phyloP scores from a whole-genome alignment of 1,139 yeast genomes.

The Komagataea norvegica region DNA sequence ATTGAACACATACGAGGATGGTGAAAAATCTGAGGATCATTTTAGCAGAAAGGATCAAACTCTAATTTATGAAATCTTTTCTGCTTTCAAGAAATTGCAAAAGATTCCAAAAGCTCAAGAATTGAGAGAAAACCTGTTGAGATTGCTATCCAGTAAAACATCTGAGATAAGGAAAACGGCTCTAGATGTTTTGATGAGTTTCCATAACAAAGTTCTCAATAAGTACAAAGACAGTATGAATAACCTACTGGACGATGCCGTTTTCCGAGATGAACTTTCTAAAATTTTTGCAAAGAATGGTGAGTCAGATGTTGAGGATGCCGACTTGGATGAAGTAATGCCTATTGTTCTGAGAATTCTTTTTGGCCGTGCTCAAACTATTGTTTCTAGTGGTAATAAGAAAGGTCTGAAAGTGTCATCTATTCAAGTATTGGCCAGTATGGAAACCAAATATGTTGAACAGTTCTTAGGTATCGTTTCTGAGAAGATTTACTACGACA shows the following conservation, averaged over 20 bases:
- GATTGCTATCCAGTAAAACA: conserved; percentile 58
- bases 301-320: conserved; percentile 53
- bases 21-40: conserved; percentile 15
- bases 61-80: conserved; percentile 53
- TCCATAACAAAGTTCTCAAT: conserved; percentile 50
- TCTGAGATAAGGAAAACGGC: conserved; percentile 68
- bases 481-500: conserved; percentile 43
- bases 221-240: conserved; percentile 71
- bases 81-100: conserved; percentile 61
- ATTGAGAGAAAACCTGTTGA: conserved; percentile 50
- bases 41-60: conserved; percentile 66
- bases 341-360: conserved; percentile 74
- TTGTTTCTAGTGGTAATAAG: conserved; percentile 57
- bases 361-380: conserved; percentile 78
- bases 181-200: conserved; percentile 64
- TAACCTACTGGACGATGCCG: conserved; percentile 75
- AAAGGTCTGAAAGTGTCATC: conserved; percentile 75
- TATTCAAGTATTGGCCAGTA: conserved; percentile 60
- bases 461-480: conserved; percentile 62
- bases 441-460: conserved; percentile 49
- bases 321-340: conserved; percentile 57
- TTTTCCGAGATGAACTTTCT: conserved; percentile 80
- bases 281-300: conserved; percentile 51
- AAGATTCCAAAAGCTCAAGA: conserved; percentile 46
- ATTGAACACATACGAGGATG: conserved; percentile 32